These are phyloP conservation scores for Cercospora nicotianae DNA, from an alignment of 2,329 filamentous ascomycete species.

Conservation along the genomic window DNA sequence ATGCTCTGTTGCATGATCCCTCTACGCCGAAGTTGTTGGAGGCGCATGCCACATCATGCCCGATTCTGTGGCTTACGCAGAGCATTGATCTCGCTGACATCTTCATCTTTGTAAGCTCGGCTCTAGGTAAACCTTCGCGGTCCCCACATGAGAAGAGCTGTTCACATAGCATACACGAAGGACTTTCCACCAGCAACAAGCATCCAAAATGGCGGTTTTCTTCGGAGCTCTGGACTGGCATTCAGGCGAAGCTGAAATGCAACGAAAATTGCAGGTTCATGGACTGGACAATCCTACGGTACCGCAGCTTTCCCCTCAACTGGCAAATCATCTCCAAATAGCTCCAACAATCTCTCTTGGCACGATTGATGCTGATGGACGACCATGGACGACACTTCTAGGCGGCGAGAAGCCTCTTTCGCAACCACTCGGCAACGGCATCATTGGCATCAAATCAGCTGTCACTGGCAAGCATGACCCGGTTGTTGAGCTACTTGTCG, in stretches of 20 bases:
- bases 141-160: not conserved
- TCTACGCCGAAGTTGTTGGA: not conserved
- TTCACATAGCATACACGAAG: not conserved
- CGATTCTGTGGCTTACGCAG: not conserved
- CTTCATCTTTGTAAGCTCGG: not conserved
- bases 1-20: not conserved
- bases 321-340: slow-evolving; percentile 59
- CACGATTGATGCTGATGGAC: slow-evolving; percentile 62
- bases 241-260: slow-evolving; percentile 6
- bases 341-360: slow-evolving; percentile 73
- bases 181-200: not conserved
- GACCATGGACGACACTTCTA: slow-evolving; percentile 77
- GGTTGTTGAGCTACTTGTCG: slow-evolving; percentile 64
- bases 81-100: not conserved
- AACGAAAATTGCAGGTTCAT: slow-evolving; percentile 4
- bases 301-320: slow-evolving; percentile 61
- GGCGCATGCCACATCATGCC: not conserved
- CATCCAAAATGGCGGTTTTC: not conserved
- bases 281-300: slow-evolving; percentile 29
- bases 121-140: not conserved
- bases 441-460: slow-evolving; percentile 63
- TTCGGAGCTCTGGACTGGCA: slow-evolving; percentile 13
- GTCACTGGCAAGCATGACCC: slow-evolving; percentile 68
- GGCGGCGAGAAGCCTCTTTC: slow-evolving; percentile 72
- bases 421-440: slow-evolving; percentile 59